Evolutionary conservation across 192 early-diverging fungal genomes (phyloP).

Genomic region (Coemansia sp.): DNA sequence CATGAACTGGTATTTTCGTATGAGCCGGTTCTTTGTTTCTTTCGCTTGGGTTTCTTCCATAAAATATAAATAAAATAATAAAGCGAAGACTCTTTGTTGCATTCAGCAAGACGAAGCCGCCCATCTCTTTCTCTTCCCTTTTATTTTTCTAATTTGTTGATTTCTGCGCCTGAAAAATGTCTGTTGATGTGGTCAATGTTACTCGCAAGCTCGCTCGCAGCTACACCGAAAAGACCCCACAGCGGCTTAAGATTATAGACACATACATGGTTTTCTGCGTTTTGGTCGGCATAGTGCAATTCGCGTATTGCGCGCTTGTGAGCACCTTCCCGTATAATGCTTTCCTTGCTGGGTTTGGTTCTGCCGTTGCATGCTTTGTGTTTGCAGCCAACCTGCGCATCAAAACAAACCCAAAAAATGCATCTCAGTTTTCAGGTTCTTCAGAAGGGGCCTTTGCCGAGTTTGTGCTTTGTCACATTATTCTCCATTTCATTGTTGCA

Average conservation of each 20-base stretch:
- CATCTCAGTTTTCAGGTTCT: constrained; percentile 63
- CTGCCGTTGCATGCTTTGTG: constrained; percentile 89
- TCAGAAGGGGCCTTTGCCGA: constrained; percentile 93
- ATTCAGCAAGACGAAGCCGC: background rate
- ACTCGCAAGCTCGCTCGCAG: constrained; percentile 21
- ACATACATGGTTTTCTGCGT: constrained; percentile 89
- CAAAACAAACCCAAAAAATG: constrained; percentile 84
- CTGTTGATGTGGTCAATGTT: constrained; percentile 7
- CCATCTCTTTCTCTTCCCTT: background rate
- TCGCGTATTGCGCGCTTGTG: constrained; percentile 79
- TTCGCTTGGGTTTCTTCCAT: no score
- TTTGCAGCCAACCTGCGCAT: constrained; percentile 89
- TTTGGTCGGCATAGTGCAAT: constrained; percentile 87
- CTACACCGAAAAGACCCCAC: constrained; percentile 71
- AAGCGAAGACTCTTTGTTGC: no score
- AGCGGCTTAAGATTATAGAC: constrained; percentile 87
- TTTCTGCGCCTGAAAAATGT: background rate
- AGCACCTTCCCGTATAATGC: constrained; percentile 98
- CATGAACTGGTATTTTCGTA: no score
- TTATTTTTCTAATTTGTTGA: background rate
- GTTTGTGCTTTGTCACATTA: constrained; percentile 80
- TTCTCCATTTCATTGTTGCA: constrained; percentile 88
- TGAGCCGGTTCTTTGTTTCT: no score
- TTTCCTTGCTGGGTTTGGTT: constrained; percentile 93
- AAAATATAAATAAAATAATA: no score